Percentiles rank a stretch among this genome's conserved stretches.
Conservation (phyloP, 106 monocot species). For the Dendrobium officinale region DNA sequence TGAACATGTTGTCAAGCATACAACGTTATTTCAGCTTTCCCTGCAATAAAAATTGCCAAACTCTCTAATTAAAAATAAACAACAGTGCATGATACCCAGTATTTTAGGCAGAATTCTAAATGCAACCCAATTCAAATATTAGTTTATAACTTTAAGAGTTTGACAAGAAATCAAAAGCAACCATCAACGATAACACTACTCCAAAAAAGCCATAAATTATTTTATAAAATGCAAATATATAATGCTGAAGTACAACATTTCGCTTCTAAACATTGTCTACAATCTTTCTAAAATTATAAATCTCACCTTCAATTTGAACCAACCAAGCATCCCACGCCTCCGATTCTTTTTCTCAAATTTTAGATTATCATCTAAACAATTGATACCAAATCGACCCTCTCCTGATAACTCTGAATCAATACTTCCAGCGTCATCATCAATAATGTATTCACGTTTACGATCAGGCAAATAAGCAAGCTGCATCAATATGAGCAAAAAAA, state of each 20-base stretch:
- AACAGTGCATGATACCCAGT: too few species aligned
- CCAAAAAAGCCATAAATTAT: background rate
- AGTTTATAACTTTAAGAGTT: too few species aligned
- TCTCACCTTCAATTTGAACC: constrained; percentile 77
- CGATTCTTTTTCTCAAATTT: constrained; percentile 66
- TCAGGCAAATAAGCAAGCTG: constrained; percentile 94
- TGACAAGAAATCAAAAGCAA: background rate
- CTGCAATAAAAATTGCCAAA: too few species aligned
- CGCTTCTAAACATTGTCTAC: background rate
- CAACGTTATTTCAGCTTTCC: too few species aligned
- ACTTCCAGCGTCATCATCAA: constrained; percentile 69
- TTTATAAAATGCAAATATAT: background rate
- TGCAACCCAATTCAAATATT: too few species aligned
- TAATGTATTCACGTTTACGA: constrained; percentile 54
- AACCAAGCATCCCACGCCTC: constrained; percentile 84
- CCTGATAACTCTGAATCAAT: constrained; percentile 67
- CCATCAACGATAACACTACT: background rate
- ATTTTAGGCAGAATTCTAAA: too few species aligned
- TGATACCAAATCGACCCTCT: constrained; percentile 46
- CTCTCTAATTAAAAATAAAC: too few species aligned
- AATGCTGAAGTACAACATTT: background rate
- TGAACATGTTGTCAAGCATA: too few species aligned
- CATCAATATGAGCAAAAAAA: constrained; percentile 2
- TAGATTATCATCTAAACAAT: constrained; percentile 33
- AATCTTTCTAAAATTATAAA: background rate